A percentile compares a stretch with the other conserved stretches of the same genome.
These are phyloP conservation scores for Phylloporus rhodoxanthus DNA, from an alignment of 768 basidiomycete species.

Conservation along the genomic window DNA sequence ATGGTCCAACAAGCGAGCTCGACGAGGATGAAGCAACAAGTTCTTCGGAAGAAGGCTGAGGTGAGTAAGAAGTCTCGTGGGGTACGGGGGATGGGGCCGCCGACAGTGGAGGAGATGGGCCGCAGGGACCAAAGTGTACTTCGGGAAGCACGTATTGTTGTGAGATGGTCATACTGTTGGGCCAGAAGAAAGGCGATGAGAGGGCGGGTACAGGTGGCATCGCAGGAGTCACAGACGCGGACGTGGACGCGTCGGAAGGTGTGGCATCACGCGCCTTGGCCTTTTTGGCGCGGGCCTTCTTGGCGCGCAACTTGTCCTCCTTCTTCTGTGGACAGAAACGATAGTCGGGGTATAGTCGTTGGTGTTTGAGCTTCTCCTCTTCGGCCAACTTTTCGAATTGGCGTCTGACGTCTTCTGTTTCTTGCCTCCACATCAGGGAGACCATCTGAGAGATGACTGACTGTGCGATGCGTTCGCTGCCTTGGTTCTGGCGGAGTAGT, in stretches of 20 bases:
- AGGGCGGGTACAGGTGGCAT: constrained; percentile 2
- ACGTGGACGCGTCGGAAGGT: not conserved
- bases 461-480: constrained; percentile 40
- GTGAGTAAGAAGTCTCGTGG: constrained; percentile 5
- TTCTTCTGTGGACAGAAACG: constrained; percentile 52
- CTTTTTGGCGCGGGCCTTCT: constrained; percentile 25
- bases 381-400: constrained; percentile 52
- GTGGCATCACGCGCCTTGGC: constrained; percentile 19
- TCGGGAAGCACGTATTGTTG: constrained; percentile 23
- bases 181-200: not conserved
- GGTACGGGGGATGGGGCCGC: constrained; percentile 43
- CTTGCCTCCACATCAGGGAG: constrained; percentile 57
- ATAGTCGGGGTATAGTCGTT: constrained; percentile 48
- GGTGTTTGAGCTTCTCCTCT: constrained; percentile 47
- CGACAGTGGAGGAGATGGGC: constrained; percentile 51
- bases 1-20: constrained; percentile 4
- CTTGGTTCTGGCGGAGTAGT: constrained; percentile 12
- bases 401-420: constrained; percentile 41
- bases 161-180: constrained; percentile 10
- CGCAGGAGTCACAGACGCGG: not conserved
- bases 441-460: constrained; percentile 61
- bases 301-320: constrained; percentile 41
- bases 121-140: constrained; percentile 28
- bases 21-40: constrained; percentile 13
- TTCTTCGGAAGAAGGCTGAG: constrained; percentile 3